A percentile compares a stretch with the other conserved stretches of the same genome.
Evolutionary conservation across 805 yeast genomes (phyloP).

Genomic region (Monosporozyma unispora): DNA sequence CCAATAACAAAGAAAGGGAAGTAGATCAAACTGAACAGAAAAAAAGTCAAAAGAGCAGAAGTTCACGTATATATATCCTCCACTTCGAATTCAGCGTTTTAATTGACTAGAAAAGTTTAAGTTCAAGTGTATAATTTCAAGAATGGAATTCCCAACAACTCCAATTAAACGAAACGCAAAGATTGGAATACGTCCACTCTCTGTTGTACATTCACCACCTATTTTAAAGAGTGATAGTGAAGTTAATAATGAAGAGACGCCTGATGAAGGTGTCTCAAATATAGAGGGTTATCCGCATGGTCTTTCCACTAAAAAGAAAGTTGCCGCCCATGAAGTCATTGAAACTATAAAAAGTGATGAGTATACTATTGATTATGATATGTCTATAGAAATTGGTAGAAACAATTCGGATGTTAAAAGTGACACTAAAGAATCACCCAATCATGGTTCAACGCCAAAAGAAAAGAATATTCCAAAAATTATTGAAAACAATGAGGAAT

Average conservation of each 20-base stretch:
- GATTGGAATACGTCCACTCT: neutral
- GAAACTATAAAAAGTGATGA: constrained; percentile 1
- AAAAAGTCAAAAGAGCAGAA: too few relatives aligned
- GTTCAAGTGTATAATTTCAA: neutral
- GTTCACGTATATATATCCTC: too few relatives aligned
- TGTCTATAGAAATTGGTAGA: neutral
- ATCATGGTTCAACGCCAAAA: too few relatives aligned
- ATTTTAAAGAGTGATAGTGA: neutral
- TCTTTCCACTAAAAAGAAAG: constrained; percentile 10
- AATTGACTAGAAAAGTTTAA: too few relatives aligned
- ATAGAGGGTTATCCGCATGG: constrained; percentile 15
- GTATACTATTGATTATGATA: neutral
- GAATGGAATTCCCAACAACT: neutral
- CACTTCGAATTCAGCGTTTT: too few relatives aligned
- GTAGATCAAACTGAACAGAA: too few relatives aligned
- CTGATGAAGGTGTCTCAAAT: neutral
- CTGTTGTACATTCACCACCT: neutral
- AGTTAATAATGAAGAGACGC: neutral
- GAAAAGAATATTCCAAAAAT: too few relatives aligned
- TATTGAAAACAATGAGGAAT: too few relatives aligned
- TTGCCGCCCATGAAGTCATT: neutral
- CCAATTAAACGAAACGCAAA: neutral
- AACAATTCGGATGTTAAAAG: neutral
- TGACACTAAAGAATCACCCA: neutral
- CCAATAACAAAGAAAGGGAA: neutral